A percentile compares a stretch with the other conserved stretches of the same genome.
phyloP scores from a whole-genome alignment of 2,329 filamentous ascomycete species.

The Exophiala bonariae region DNA sequence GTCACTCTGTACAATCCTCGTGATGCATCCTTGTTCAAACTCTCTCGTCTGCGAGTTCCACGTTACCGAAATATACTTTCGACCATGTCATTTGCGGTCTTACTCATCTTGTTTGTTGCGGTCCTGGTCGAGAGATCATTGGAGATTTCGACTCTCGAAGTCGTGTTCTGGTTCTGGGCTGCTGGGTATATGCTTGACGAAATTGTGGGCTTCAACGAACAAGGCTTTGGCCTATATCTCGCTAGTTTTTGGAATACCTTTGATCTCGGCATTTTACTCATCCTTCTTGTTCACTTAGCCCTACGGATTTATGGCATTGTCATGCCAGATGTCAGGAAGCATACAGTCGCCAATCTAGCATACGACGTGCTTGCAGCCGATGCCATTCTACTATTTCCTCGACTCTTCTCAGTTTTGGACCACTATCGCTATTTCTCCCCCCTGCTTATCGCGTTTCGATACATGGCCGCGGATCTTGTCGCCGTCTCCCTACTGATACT shows the following conservation, averaged over 20 bases:
- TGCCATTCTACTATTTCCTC: conserved; percentile 83
- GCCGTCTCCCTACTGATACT: conserved; percentile 82
- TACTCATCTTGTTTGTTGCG: conserved; percentile 81
- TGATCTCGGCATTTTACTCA: conserved; percentile 81
- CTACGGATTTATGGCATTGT: conserved; percentile 86
- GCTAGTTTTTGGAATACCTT: conserved; percentile 99
- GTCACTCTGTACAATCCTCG: conserved; percentile 87
- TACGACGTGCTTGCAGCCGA: conserved; percentile 94
- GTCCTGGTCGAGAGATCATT: conserved; percentile 75
- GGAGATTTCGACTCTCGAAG: conserved; percentile 78
- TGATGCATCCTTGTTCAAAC: conserved; percentile 86
- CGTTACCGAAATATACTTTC: conserved; percentile 89
- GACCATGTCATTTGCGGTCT: conserved; percentile 79
- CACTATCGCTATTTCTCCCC: conserved; percentile 97
- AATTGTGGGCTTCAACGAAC: conserved; percentile 92
- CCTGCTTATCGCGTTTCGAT: conserved; percentile 85
- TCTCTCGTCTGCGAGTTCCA: conserved; percentile 85
- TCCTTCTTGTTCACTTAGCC: conserved; percentile 86
- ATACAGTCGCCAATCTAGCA: conserved; percentile 76
- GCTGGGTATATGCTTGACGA: conserved; percentile 96
- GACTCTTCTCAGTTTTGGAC: conserved; percentile 88
- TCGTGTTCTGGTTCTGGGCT: conserved; percentile 97
- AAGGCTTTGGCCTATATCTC: conserved; percentile 93
- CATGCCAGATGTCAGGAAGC: conserved; percentile 67
- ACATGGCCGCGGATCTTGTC: conserved; percentile 88